Base-by-base conservation (phyloP, 2,329 filamentous ascomycete species). In the Dactylellina leptospora region DNA sequence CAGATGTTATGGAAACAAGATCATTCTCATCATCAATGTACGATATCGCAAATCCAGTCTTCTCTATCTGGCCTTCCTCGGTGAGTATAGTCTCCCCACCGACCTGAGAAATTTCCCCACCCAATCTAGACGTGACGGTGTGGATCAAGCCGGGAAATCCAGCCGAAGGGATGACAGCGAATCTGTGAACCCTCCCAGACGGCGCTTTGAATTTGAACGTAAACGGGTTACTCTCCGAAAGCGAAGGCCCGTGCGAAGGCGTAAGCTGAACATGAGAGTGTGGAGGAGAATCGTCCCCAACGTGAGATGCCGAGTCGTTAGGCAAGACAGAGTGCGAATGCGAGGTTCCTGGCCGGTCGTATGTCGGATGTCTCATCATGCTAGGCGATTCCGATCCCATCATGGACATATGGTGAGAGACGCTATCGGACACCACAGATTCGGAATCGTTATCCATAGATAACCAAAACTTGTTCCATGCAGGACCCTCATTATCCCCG, bases 391-490 rank as follows among this genome's bases (percentile, higher is more conserved):
- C 69, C 10, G 69, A 73, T 16, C 69, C 69, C 69, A 73, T 61
- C 25, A 61, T 45, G 20, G 69, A 73, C 61, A 66, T 73, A 77
- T 83, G 83, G 76, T 87, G 84, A 76, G 69, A 73, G 61, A 66
- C 69, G 64, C 96, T 92, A 71, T 93, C 95, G 70, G 95, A 99
- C 80, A 97, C 88, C 85, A 96, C 90, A 1, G 95, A 99, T 81
- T 97, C 95, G 11, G 93, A 93, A 80, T 96, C 93, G 77, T 96
- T 88, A 80, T 97, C 87, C 77, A 99, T 88, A 0, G 95, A 97
- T 75, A 97, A 84, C 95, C 95, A 99, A 83, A 99, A 99, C 81
- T 97, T 99, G 83, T 97, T 97, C 95, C 95, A 99, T 4, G 95
- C 95, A 3, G 95, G 95, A 0, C 95, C 95, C 81, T 99, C 95